These are phyloP conservation scores for Talaromyces thailandensis DNA, from an alignment of 495 filamentous ascomycete genomes.

Conservation along the genomic window DNA sequence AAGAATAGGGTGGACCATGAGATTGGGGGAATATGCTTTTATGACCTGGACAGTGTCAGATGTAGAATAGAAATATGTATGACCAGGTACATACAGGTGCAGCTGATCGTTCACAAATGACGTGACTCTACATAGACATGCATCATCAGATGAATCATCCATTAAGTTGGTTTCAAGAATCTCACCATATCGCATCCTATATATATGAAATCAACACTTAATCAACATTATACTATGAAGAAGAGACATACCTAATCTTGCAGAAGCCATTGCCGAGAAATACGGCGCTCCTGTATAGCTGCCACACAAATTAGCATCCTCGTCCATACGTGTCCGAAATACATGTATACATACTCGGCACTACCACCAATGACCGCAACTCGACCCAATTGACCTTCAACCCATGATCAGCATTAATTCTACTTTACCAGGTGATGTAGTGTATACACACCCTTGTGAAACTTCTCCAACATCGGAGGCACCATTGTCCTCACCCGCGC, in stretches of 20 bases:
- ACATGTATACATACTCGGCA: constrained; percentile 50
- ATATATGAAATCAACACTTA: too few species aligned
- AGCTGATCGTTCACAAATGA: constrained; percentile 89
- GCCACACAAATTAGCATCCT: neutral
- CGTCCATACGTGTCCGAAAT: neutral
- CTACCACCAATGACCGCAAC: constrained; percentile 93
- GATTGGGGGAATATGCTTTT: constrained; percentile 94
- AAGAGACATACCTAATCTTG: constrained; percentile 53
- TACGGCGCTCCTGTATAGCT: constrained; percentile 94
- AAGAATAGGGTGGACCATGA: constrained; percentile 97
- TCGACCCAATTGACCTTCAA: constrained; percentile 76
- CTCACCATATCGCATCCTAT: constrained; percentile 72
- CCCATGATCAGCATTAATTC: constrained; percentile 9
- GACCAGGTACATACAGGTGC: constrained; percentile 36
- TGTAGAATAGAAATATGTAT: neutral
- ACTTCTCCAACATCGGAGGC: constrained; percentile 88
- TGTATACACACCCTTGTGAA: constrained; percentile 74
- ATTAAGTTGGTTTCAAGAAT: neutral
- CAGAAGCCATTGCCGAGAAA: constrained; percentile 95
- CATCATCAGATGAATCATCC: neutral
- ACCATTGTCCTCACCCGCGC: constrained; percentile 81
- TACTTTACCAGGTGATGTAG: neutral
- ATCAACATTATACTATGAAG: constrained; percentile 9
- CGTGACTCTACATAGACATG: constrained; percentile 59
- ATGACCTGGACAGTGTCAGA: constrained; percentile 48